Conservation (phyloP, 768 basidiomycete genomes). For the Saitozyma sp. region DNA sequence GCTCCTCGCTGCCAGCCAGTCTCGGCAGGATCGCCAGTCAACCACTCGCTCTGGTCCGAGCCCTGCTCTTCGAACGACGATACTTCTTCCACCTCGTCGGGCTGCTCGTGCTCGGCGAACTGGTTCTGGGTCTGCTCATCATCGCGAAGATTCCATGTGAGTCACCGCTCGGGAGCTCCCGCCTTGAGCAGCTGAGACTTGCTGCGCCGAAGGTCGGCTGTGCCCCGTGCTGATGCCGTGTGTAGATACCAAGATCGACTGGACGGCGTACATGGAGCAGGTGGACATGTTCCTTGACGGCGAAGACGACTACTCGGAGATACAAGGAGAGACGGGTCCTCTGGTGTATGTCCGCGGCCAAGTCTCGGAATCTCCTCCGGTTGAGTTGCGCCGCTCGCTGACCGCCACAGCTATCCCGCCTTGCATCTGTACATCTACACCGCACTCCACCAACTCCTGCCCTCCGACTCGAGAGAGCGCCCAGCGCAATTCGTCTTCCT, state of each 20-base stretch:
- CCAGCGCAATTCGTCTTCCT: slow-evolving; percentile 78
- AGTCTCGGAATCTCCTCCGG: background rate
- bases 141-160: slow-evolving; percentile 80
- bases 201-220: background rate
- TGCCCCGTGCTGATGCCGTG: background rate
- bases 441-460: slow-evolving; percentile 61
- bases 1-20: too few species aligned
- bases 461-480: slow-evolving; percentile 60
- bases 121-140: slow-evolving; percentile 73
- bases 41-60: slow-evolving; percentile 7
- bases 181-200: background rate
- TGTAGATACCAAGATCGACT: slow-evolving; percentile 97
- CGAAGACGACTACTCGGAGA: slow-evolving; percentile 74
- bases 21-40: too few species aligned
- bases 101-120: slow-evolving; percentile 72
- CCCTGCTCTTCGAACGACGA: slow-evolving; percentile 33
- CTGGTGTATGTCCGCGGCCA: slow-evolving; percentile 65
- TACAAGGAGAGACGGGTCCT: slow-evolving; percentile 88
- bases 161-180: slow-evolving; percentile 32
- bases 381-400: background rate
- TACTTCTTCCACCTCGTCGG: slow-evolving; percentile 69
- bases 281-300: slow-evolving; percentile 74
- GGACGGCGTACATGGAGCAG: slow-evolving; percentile 93
- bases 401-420: slow-evolving; percentile 76
- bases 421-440: slow-evolving; percentile 85